Evolutionary conservation across 257 asterid genomes (phyloP), one percentile per base, ranked within the genome.

Genomic region (Nicotiana undulata): DNA sequence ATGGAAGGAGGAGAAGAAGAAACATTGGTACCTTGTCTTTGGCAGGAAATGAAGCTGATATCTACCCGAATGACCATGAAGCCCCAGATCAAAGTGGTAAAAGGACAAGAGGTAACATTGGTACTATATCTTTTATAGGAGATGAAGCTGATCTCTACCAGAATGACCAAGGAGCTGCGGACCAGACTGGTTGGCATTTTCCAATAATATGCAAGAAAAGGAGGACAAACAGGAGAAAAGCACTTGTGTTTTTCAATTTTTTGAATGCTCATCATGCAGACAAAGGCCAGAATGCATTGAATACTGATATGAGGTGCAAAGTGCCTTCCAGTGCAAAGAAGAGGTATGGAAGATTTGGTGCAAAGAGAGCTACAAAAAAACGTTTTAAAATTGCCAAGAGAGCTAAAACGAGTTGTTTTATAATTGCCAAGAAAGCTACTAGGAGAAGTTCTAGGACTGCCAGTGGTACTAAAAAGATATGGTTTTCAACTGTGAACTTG

Each of bases 151-250:
- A 40, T 40, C 49, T 40, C 49, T 40, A 40, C 49, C 49, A 2
- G 49, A 40, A 40, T 40, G 49, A 40, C 49, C 49, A 12, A 40
- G 49, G 49, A 40, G 12, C 49, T 40, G 49, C 49, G 3, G 49
- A 40, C 49, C 49, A 40, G 12, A 40, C 49, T 40, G 49, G 49
- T 40, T 40, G 49, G 49, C 49, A 78, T 60, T 79, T 32, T 80
- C 86, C 88, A n/a, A 20, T 7, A 0, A 10, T 60, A 4, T 80
- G 34, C 76, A 87, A 85, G 81, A 79, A 79, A 53, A 81, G 6
- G 80, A 85, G 88, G 76, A 55, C 20, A 52, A 79, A 34, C 70
- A 86, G 87, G 26, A 26, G 11, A 68, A 83, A 60, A 63, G 17
- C 76, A 55, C 40, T 64, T 52, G 17, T 13, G 26, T 75, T 56